phyloP scores from a whole-genome alignment of 768 basidiomycete species.

The Suillus weaverae region DNA sequence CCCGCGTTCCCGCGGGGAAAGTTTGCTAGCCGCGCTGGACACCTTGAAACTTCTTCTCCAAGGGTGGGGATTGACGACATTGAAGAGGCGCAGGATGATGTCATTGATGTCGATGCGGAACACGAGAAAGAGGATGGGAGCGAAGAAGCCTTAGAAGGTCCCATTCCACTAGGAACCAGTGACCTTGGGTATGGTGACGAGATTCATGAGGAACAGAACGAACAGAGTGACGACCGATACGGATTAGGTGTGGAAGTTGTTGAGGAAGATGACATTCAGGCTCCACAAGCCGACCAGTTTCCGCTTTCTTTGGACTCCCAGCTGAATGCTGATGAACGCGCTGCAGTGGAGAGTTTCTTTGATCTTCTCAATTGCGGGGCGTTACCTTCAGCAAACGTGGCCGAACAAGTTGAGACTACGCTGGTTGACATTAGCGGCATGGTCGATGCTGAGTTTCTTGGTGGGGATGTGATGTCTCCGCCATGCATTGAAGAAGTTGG shows the following conservation, averaged over 20 bases:
- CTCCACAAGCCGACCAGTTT: background rate
- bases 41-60: slow-evolving; percentile 14
- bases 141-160: slow-evolving; percentile 1
- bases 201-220: background rate
- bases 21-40: slow-evolving; percentile 18
- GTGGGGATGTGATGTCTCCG: background rate
- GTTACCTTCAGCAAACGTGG: background rate
- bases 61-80: slow-evolving; percentile 12
- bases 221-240: slow-evolving; percentile 14
- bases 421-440: background rate
- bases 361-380: background rate
- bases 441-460: background rate
- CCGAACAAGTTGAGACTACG: background rate
- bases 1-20: slow-evolving; percentile 32
- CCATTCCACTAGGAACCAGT: slow-evolving; percentile 30
- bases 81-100: slow-evolving; percentile 18
- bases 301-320: background rate
- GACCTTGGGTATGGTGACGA: slow-evolving; percentile 19
- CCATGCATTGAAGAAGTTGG: background rate
- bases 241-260: slow-evolving; percentile 22
- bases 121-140: background rate
- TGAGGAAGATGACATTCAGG: slow-evolving; percentile 25
- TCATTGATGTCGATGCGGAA: slow-evolving; percentile 20
- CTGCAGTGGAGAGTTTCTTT: slow-evolving; percentile 5
- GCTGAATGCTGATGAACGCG: background rate